These are phyloP conservation scores for Vitis hybrid DNA, from an alignment of 177 flowering plant genomes.

Conservation along the genomic window DNA sequence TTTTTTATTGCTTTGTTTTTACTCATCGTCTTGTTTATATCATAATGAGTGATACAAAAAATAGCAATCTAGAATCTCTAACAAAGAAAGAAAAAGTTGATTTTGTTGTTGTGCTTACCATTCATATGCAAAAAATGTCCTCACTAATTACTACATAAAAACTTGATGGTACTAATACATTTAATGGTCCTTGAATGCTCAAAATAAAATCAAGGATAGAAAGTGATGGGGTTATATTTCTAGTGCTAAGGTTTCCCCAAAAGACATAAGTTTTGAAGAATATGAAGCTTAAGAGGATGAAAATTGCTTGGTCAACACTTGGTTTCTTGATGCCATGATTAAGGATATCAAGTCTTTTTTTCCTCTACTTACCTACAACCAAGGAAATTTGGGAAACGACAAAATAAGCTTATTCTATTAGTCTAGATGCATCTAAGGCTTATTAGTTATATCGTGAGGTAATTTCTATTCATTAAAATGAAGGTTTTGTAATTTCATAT, in stretches of 20 bases:
- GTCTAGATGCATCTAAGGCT: background rate
- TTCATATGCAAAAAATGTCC: background rate
- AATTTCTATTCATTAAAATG: background rate
- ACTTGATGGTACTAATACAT: constrained; percentile 2
- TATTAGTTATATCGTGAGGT: background rate
- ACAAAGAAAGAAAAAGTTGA: background rate
- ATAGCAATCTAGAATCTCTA: background rate
- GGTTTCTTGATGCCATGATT: constrained; percentile 1
- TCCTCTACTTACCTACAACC: background rate
- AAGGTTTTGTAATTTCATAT: too few relatives aligned
- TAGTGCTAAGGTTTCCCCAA: background rate
- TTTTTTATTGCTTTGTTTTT: too few relatives aligned
- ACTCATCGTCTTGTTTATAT: too few relatives aligned
- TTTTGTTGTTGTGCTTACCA: background rate
- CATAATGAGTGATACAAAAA: too few relatives aligned
- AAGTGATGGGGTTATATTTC: background rate
- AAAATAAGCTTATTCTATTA: background rate
- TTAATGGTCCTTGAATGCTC: background rate
- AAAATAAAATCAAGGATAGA: background rate
- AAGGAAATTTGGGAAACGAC: background rate
- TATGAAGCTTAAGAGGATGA: background rate
- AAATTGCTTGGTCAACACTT: background rate
- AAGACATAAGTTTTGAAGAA: background rate
- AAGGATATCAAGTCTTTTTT: background rate
- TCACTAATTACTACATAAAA: background rate